These are phyloP conservation scores for Paraphaeosphaeria minitans DNA, from an alignment of 2,329 filamentous ascomycete genomes.

Conservation along the genomic window DNA sequence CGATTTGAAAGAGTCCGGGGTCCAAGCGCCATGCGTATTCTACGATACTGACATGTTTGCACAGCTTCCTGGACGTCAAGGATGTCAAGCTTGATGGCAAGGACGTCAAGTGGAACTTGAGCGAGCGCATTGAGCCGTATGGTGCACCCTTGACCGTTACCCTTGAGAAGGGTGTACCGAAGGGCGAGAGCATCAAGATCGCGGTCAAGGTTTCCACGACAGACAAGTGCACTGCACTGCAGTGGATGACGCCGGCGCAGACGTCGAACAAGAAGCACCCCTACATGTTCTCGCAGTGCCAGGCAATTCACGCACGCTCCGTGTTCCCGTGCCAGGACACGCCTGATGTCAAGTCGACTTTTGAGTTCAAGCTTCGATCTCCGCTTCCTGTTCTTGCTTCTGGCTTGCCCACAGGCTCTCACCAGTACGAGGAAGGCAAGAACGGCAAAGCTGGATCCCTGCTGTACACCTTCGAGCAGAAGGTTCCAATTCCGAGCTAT, in stretches of 20 bases:
- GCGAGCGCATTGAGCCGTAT: slow-evolving; percentile 73
- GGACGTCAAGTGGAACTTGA: slow-evolving; percentile 70
- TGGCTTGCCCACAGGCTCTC: slow-evolving; percentile 67
- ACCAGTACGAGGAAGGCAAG: slow-evolving; percentile 57
- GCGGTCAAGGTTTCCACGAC: slow-evolving; percentile 72
- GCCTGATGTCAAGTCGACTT: slow-evolving; percentile 95
- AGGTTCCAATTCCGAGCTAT: slow-evolving; percentile 91
- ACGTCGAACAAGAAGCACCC: slow-evolving; percentile 95
- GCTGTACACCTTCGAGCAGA: slow-evolving; percentile 85
- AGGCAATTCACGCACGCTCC: slow-evolving; percentile 92
- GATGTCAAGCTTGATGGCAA: slow-evolving; percentile 72
- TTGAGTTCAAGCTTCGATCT: slow-evolving; percentile 85
- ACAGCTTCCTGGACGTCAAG: slow-evolving; percentile 72
- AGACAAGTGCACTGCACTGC: slow-evolving; percentile 84
- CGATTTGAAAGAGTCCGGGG: background rate
- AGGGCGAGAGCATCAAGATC: slow-evolving; percentile 55
- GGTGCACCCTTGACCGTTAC: slow-evolving; percentile 71
- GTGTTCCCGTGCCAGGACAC: slow-evolving; percentile 98
- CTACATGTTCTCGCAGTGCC: slow-evolving; percentile 98
- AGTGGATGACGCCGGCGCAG: slow-evolving; percentile 93
- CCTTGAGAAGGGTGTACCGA: slow-evolving; percentile 54
- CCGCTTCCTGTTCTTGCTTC: slow-evolving; percentile 90
- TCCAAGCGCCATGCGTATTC: background rate
- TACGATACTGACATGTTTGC: background rate
- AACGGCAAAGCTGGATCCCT: slow-evolving; percentile 60